These are phyloP conservation scores for Acer negundo DNA, from an alignment of 345 rosid species.

Conservation along the genomic window DNA sequence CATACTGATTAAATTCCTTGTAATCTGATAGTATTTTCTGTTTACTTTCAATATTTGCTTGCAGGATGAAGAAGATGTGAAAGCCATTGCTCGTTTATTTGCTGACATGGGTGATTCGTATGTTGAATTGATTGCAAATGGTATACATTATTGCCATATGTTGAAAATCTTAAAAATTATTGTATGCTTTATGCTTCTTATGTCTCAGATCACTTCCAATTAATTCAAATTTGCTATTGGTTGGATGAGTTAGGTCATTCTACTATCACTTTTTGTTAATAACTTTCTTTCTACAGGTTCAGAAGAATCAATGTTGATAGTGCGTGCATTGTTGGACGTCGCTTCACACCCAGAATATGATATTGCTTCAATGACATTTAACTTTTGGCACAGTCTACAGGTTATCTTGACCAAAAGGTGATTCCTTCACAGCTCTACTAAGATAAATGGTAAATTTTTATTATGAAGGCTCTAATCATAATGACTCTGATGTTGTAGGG, in stretches of 20 bases:
- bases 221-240: not conserved
- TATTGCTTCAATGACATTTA: slow-evolving; percentile 98
- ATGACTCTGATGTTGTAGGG: slow-evolving; percentile 55
- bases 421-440: slow-evolving; percentile 24
- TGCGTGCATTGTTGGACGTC: slow-evolving; percentile 82
- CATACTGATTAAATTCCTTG: not conserved
- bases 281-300: slow-evolving; percentile 55
- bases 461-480: slow-evolving; percentile 24
- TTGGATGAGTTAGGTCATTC: slow-evolving; percentile 19
- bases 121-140: slow-evolving; percentile 92
- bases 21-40: slow-evolving; percentile 9
- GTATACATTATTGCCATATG: slow-evolving; percentile 35
- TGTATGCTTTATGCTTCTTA: slow-evolving; percentile 18
- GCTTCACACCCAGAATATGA: slow-evolving; percentile 93
- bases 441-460: slow-evolving; percentile 17
- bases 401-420: slow-evolving; percentile 80
- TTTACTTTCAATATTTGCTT: slow-evolving; percentile 24
- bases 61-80: slow-evolving; percentile 99
- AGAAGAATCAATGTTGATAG: slow-evolving; percentile 86
- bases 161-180: not conserved
- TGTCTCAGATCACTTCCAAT: slow-evolving; percentile 19
- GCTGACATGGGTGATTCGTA: slow-evolving; percentile 99
- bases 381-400: slow-evolving; percentile 99
- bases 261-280: slow-evolving; percentile 12
- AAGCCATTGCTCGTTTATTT: slow-evolving; percentile 94